phyloP scores from a whole-genome alignment of 768 basidiomycete genomes.

The Leccinum rimulosum region DNA sequence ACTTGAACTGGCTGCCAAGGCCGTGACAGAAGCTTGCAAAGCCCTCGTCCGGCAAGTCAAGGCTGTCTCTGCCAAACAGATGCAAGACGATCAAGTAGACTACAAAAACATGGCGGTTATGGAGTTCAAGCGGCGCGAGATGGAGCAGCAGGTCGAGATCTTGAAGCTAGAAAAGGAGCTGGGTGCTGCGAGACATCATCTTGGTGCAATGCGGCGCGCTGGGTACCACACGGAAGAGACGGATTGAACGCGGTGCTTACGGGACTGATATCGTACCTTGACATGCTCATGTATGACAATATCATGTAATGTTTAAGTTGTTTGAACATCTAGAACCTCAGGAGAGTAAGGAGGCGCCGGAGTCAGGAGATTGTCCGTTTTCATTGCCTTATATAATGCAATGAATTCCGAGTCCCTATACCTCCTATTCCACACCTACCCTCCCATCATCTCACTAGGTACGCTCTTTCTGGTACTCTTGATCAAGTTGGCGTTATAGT shows the following conservation, averaged over 20 bases:
- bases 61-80: conserved; percentile 83
- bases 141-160: conserved; percentile 99
- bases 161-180: conserved; percentile 94
- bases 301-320: too few relatives aligned
- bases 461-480: too few relatives aligned
- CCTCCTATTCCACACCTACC: too few relatives aligned
- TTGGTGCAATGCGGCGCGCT: conserved; percentile 84
- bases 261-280: too few relatives aligned
- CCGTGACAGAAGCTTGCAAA: conserved; percentile 96
- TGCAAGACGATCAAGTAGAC: conserved; percentile 71
- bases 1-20: conserved; percentile 94
- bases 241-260: conserved; percentile 30
- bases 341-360: too few relatives aligned
- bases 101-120: conserved; percentile 91
- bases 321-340: too few relatives aligned
- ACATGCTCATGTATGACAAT: too few relatives aligned
- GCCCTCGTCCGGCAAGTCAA: conserved; percentile 97
- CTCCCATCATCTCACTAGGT: too few relatives aligned
- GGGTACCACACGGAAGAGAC: conserved; percentile 89
- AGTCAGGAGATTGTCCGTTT: too few relatives aligned
- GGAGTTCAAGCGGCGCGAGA: conserved; percentile 96
- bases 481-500: too few relatives aligned
- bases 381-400: too few relatives aligned
- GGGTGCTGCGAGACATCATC: conserved; percentile 75
- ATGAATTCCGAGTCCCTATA: too few relatives aligned